Conservation (phyloP, 2,329 filamentous ascomycete genomes). For the Hypocreales sp. region DNA sequence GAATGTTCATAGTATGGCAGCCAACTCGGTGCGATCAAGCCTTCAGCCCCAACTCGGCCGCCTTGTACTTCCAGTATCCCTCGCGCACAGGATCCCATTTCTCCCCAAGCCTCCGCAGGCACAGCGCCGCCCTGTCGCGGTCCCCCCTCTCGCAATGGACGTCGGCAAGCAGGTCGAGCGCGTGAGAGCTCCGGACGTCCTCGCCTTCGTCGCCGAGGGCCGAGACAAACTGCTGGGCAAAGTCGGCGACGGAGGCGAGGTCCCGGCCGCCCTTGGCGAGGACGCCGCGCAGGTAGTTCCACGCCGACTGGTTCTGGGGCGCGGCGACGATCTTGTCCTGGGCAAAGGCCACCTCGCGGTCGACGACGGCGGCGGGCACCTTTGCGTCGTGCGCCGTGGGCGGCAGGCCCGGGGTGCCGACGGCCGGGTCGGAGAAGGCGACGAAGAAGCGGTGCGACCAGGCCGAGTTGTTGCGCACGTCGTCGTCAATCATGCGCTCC, state of each 20-base stretch:
- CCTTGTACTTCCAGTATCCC: slow-evolving; percentile 72
- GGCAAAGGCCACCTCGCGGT: slow-evolving; percentile 62
- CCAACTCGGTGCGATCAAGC: too few relatives aligned
- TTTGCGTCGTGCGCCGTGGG: slow-evolving; percentile 37
- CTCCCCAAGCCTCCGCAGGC: slow-evolving; percentile 57
- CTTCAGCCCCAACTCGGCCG: slow-evolving; percentile 13
- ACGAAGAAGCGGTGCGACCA: slow-evolving; percentile 97
- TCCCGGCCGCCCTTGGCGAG: slow-evolving; percentile 47
- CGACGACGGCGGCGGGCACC: slow-evolving; percentile 47
- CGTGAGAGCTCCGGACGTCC: slow-evolving; percentile 45
- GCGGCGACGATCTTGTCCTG: slow-evolving; percentile 59
- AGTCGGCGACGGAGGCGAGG: slow-evolving; percentile 28
- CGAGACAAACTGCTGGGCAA: slow-evolving; percentile 35
- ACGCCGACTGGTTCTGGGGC: slow-evolving; percentile 86
- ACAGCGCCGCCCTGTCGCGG: slow-evolving; percentile 47
- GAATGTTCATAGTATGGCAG: too few relatives aligned
- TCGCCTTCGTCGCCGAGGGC: slow-evolving; percentile 30
- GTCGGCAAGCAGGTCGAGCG: slow-evolving; percentile 58
- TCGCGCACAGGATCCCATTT: slow-evolving; percentile 84
- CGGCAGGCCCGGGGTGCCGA: slow-evolving; percentile 28
- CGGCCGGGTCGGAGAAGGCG: slow-evolving; percentile 52
- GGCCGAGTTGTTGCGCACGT: slow-evolving; percentile 90
- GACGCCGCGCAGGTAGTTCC: slow-evolving; percentile 79
- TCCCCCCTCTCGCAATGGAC: slow-evolving; percentile 43
- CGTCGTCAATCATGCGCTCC: slow-evolving; percentile 56